Percentiles rank a stretch among this genome's conserved stretches.
phyloP scores from a whole-genome alignment of 768 basidiomycete species.

The Kwoniella botswanensis region DNA sequence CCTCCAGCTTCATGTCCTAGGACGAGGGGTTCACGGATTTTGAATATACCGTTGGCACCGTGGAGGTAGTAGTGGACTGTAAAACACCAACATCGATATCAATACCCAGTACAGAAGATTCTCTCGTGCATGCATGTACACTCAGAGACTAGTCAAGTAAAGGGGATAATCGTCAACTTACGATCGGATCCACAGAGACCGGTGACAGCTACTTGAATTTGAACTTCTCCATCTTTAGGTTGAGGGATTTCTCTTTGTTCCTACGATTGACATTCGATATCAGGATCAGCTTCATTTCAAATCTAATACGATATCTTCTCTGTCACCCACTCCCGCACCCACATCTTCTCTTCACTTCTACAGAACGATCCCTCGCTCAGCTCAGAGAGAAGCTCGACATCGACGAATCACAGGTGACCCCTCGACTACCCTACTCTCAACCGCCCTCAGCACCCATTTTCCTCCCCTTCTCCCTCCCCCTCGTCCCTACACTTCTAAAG shows the following conservation, averaged over 20 bases:
- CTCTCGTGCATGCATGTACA: neutral
- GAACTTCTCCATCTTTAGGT: constrained; percentile 73
- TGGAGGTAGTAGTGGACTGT: constrained; percentile 89
- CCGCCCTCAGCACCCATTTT: neutral
- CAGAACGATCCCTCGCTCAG: neutral
- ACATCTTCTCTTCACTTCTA: too few species aligned
- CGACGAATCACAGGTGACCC: too few species aligned
- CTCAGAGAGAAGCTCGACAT: too few species aligned
- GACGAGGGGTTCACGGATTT: constrained; percentile 79
- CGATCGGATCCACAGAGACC: constrained; percentile 78
- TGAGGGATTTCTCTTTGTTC: constrained; percentile 73
- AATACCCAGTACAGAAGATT: neutral
- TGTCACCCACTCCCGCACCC: neutral
- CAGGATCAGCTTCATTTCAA: constrained; percentile 15
- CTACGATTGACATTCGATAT: constrained; percentile 27
- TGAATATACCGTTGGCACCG: constrained; percentile 91
- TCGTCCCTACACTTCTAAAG: neutral
- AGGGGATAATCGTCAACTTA: constrained; percentile 35
- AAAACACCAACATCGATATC: neutral
- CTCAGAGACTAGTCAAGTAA: neutral
- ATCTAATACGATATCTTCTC: neutral
- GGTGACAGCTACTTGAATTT: constrained; percentile 78
- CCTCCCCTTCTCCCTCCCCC: neutral
- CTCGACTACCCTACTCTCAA: neutral
- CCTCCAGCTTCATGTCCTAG: constrained; percentile 96